phyloP scores from a whole-genome alignment of 2,329 filamentous ascomycete genomes.

The Fusarium subtropicale region DNA sequence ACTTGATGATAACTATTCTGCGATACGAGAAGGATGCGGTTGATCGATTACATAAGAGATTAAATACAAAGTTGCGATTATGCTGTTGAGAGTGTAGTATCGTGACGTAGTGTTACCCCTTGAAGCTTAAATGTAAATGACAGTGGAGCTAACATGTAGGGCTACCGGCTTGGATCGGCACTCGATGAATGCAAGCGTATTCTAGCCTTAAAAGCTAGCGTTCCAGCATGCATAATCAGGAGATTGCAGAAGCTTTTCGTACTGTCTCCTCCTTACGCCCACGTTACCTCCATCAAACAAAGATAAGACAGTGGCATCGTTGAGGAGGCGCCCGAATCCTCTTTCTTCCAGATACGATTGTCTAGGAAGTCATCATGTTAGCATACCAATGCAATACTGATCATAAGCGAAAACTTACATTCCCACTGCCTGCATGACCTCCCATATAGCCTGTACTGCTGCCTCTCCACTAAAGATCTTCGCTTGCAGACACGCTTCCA shows the following conservation, averaged over 20 bases:
- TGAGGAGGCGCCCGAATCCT: neutral
- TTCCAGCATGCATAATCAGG: neutral
- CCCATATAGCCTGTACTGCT: neutral
- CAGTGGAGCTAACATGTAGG: neutral
- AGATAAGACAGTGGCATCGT: constrained; percentile 12
- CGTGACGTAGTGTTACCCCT: neutral
- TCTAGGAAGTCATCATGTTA: neutral
- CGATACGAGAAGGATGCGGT: neutral
- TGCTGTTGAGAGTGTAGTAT: neutral
- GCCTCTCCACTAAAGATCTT: constrained; percentile 15
- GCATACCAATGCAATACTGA: neutral
- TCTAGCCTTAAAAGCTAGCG: neutral
- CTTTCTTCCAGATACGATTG: neutral
- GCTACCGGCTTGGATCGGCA: neutral
- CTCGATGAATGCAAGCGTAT: accelerated
- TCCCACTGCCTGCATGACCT: constrained; percentile 12
- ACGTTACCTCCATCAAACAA: constrained; percentile 20
- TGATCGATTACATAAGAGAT: neutral
- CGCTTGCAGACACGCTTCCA: constrained; percentile 8
- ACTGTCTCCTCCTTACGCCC: constrained; percentile 8
- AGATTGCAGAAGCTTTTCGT: neutral
- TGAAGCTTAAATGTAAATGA: neutral
- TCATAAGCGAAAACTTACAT: neutral
- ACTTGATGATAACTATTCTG: neutral
- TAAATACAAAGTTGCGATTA: neutral